Base-by-base conservation (phyloP, 2,329 filamentous ascomycete species). In the Alternaria viburni region DNA sequence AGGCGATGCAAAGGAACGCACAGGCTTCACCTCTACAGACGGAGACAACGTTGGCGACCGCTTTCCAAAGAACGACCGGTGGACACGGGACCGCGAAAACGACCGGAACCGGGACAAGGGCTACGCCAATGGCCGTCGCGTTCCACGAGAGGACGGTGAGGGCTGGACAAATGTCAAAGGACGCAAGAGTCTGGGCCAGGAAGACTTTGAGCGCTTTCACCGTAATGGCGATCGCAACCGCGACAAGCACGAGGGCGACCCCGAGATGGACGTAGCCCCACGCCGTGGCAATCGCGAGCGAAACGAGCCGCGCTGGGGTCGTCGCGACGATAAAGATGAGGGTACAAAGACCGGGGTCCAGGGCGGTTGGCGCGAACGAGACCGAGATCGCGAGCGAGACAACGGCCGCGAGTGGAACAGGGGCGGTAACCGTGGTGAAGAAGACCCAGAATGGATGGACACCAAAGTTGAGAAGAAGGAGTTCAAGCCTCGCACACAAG, bases 401-500 rank as follows among this genome's bases (percentile, higher is more conserved):
- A 68, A 66, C 59, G 86, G 88, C 59, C 82, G 85, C 56, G 86
- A 88, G 44, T 87, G 85, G 85, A 84, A 80, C 61, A 79, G 84
- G 51, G 83, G 83, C 59, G 82, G 59, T 79, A 85, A 85, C 32
- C 86, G 87, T 61, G 82, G 86, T 6, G 78, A 80, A 51, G 68
- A 92, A 68, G 93, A 97, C 54, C 94, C 95, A 6, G 94, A 97
- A 80, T 97, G 94, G 95, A 86, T 97, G 79, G 93, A 96, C 75
- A 76, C 81, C 43, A 88, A 89, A 15, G 86, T 84, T 47, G 81
- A 86, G 21, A 90, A 91, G 62, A 90, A 92, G 55, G 88, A 90
- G 72, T 83, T 87, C 36, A 88, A 91, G 72, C 87, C 86, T 6
- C 91, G 93, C 72, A 97, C 93, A 1, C 90, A 93, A 73, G 93